Evolutionary conservation across 305 asterid species (phyloP), one percentile per base, ranked within the genome.

Genomic region (Stenogyne calaminthoides): DNA sequence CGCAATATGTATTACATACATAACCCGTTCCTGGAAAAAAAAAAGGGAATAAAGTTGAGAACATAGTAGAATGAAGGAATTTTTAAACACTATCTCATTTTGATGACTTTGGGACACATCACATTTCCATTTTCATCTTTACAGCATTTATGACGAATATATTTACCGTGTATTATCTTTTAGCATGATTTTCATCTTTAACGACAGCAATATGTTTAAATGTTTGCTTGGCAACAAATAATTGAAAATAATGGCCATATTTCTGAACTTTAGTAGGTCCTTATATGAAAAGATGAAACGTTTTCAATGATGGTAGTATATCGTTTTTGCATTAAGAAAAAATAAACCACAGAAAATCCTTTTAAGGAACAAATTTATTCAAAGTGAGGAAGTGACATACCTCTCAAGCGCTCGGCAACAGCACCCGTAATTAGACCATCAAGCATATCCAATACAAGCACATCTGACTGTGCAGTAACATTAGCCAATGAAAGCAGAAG

Each of bases 401-500:
- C 97, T 91, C 97, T 97, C 81, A 94, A 76, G 58, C 99, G 95
- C 83, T 94, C 99, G 2, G 97, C 96, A 51, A 90, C 91, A 40
- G 97, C 87, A 71, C 97, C 97, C 25, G 93, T 87, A 59, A 94
- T 65, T 54, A 94, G 22, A 62, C 99, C 99, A 73, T 90, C 92
- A 20, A 94, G 80, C 92, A 80, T 88, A 82, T 94, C 99, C 83
- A 94, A 90, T 29, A 88, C 87, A 82, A 94, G 92, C 69, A 94
- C 96, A 78, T 91, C 85, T 0, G 96, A 88, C 59, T 87, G 80
- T 40, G 97, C 86, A 34, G 93, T 86, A 65, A 90, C 86, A 79
- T 91, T 94, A 67, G 96, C 97, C 80, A 94, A 60, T 47, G 95
- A 91, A 70, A 91, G 97, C 66, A 94, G 78, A 83, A 94, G 85